Evolutionary conservation across 345 rosid genomes (phyloP).

Genomic region (Physaria fendleri): DNA sequence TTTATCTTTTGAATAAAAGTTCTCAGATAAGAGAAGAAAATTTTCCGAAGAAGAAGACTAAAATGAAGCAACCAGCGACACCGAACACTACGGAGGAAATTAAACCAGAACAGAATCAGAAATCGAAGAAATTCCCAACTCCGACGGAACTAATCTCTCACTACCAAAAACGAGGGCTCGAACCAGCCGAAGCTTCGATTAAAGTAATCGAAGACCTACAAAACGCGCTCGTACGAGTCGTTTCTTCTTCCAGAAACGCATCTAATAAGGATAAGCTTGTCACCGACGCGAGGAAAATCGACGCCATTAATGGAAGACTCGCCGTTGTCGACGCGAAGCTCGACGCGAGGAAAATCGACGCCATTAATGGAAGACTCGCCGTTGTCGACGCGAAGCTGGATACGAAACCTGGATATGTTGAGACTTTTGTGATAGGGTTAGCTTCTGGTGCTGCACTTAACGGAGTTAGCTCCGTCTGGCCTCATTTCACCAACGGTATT

Average conservation of each 20-base stretch:
- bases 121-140: conserved; percentile 42
- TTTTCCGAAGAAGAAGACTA: conserved; percentile 24
- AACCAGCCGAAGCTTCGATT: conserved; percentile 61
- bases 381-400: conserved; percentile 80
- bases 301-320: conserved; percentile 45
- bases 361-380: conserved; percentile 43
- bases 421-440: conserved; percentile 57
- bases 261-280: conserved; percentile 39
- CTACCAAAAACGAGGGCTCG: conserved; percentile 69
- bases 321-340: conserved; percentile 64
- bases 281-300: conserved; percentile 58
- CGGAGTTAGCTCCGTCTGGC: conserved; percentile 46
- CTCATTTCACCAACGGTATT: conserved; percentile 49
- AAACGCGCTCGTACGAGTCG: conserved; percentile 49
- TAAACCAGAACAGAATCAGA: conserved; percentile 16
- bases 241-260: conserved; percentile 42
- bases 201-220: conserved; percentile 87
- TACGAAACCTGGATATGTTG: conserved; percentile 63
- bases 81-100: conserved; percentile 31
- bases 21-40: conserved; percentile 8
- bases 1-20: too few relatives aligned
- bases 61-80: conserved; percentile 40
- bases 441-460: conserved; percentile 66
- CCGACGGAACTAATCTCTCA: conserved; percentile 72
- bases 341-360: conserved; percentile 64